Conservation (phyloP, 2,329 filamentous ascomycete genomes). For the Aschersonia sp. region DNA sequence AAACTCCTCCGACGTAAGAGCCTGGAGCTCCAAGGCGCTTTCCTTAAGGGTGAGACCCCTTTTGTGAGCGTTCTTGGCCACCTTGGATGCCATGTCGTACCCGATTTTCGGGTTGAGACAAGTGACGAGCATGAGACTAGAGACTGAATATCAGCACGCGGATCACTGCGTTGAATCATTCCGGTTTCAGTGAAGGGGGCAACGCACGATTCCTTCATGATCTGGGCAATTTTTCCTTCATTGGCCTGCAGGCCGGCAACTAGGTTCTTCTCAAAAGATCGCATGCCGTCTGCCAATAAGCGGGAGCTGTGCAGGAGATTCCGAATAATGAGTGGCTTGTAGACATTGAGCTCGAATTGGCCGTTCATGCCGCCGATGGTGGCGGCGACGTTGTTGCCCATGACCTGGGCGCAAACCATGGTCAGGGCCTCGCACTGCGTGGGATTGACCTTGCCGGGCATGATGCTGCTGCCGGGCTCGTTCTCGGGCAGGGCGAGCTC, state of each 20-base stretch:
- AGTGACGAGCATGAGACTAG: constrained; percentile 89
- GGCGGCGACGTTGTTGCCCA: constrained; percentile 88
- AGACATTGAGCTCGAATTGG: constrained; percentile 97
- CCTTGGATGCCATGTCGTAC: constrained; percentile 94
- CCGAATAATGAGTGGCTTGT: constrained; percentile 92
- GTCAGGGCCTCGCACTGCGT: constrained; percentile 96
- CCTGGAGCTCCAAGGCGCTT: constrained; percentile 85
- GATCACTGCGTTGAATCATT: too few relatives aligned
- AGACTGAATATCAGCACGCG: too few relatives aligned
- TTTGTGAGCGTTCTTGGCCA: constrained; percentile 98
- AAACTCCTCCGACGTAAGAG: constrained; percentile 78
- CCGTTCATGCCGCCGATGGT: constrained; percentile 95
- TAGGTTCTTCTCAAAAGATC: constrained; percentile 87
- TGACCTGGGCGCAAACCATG: constrained; percentile 95
- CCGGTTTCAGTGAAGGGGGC: neutral
- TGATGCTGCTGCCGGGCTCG: constrained; percentile 94
- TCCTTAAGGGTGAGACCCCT: constrained; percentile 90
- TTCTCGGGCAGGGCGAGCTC: constrained; percentile 93
- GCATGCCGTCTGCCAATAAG: constrained; percentile 83
- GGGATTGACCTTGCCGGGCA: constrained; percentile 99
- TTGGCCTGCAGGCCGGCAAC: constrained; percentile 81
- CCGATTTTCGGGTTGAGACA: constrained; percentile 96
- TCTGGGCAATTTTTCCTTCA: constrained; percentile 75
- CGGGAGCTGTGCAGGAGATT: constrained; percentile 88
- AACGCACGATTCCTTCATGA: constrained; percentile 86